Conservation (phyloP, 192 early-diverging fungal species). For the Coemansia sp. region DNA sequence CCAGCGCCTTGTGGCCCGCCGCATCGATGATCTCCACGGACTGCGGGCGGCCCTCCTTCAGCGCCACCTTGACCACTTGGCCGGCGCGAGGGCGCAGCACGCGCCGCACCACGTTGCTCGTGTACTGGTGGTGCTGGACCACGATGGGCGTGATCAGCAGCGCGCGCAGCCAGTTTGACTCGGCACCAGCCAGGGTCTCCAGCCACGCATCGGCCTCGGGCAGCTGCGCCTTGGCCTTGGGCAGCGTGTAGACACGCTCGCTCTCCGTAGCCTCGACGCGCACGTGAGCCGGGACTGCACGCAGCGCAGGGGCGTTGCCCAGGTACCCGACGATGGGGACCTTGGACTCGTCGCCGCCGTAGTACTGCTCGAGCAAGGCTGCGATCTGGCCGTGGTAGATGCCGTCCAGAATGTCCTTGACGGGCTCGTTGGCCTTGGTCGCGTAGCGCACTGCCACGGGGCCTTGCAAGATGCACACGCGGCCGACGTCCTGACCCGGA, state of each 20-base stretch:
- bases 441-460: conserved; percentile 80
- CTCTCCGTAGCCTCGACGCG: neutral
- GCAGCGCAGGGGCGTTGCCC: conserved; percentile 12
- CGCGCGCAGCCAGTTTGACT: conserved; percentile 79
- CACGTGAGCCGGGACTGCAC: neutral
- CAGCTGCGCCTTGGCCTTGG: conserved; percentile 2
- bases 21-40: neutral
- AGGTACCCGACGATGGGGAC: conserved; percentile 85
- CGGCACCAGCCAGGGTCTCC: conserved; percentile 67
- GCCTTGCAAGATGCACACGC: conserved; percentile 87
- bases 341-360: conserved; percentile 57
- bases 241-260: conserved; percentile 3
- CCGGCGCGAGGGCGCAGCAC: conserved; percentile 64
- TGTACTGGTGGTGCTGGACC: conserved; percentile 71
- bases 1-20: conserved; percentile 24
- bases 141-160: conserved; percentile 73
- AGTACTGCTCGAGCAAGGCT: conserved; percentile 72
- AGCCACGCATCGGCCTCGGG: conserved; percentile 59
- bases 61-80: conserved; percentile 36
- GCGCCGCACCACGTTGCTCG: conserved; percentile 62
- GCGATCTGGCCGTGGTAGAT: conserved; percentile 83
- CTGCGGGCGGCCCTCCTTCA: neutral
- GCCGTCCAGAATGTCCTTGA: conserved; percentile 83
- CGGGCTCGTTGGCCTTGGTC: conserved; percentile 77
- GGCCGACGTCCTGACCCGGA: conserved; percentile 79